Conservation (phyloP, 2,329 filamentous ascomycete species). For the Blastomyces gilchristii region DNA sequence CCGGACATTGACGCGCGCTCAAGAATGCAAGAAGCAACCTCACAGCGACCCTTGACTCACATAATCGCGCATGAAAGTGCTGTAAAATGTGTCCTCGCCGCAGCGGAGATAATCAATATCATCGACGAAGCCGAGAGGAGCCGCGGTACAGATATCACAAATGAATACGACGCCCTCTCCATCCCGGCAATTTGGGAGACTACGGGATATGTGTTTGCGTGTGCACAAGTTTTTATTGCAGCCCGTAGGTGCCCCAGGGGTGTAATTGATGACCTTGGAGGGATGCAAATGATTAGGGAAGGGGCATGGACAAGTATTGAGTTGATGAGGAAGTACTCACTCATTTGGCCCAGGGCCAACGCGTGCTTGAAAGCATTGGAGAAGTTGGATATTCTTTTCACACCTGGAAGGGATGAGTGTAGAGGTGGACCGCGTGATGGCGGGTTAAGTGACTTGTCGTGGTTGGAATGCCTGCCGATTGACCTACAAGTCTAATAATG, state of each 20-base stretch:
- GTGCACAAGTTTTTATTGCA: constrained; percentile 13
- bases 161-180: constrained; percentile 4
- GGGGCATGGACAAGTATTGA: not conserved
- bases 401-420: constrained; percentile 2
- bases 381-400: constrained; percentile 1
- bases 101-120: constrained; percentile 13
- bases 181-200: constrained; percentile 16
- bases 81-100: constrained; percentile 14
- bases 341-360: constrained; percentile 6
- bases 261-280: constrained; percentile 6
- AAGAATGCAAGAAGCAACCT: not conserved
- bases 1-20: constrained; percentile 7
- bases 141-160: not conserved
- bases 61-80: constrained; percentile 12
- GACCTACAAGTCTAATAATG: constrained; percentile 9
- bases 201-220: constrained; percentile 12
- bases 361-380: constrained; percentile 11
- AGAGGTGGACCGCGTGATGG: not conserved
- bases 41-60: constrained; percentile 10
- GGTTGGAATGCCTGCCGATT: constrained; percentile 14
- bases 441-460: constrained; percentile 12
- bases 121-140: not conserved
- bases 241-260: constrained; percentile 12
- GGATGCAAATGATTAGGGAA: not conserved
- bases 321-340: constrained; percentile 9